These are phyloP conservation scores for Logfia minima DNA, from an alignment of 129 eudicot genomes.

Conservation along the genomic window DNA sequence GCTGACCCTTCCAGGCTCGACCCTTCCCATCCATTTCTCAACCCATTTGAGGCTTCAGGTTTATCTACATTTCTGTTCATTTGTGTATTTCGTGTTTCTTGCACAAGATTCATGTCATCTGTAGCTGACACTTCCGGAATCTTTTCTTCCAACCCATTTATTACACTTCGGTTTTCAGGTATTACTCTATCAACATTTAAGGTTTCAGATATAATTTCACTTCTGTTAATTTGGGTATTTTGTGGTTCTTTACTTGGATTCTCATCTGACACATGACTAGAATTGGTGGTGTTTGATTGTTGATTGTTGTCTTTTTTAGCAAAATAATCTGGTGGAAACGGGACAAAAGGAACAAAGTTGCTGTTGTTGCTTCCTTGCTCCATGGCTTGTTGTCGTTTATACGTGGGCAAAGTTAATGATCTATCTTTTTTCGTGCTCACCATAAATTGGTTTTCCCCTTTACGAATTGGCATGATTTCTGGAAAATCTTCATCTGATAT, in stretches of 20 bases:
- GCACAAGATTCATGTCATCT: constrained; percentile 15
- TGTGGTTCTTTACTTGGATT: constrained; percentile 4
- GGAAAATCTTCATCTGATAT: constrained; percentile 71
- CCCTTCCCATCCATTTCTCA: constrained; percentile 48
- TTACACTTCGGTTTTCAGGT: background rate
- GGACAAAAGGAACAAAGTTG: constrained; percentile 85
- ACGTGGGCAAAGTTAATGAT: constrained; percentile 56
- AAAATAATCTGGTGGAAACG: constrained; percentile 89
- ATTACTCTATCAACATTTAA: background rate
- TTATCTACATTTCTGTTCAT: constrained; percentile 9
- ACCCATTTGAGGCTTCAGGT: constrained; percentile 6
- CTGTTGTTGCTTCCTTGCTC: constrained; percentile 48
- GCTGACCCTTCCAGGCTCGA: constrained; percentile 92
- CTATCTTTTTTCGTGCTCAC: constrained; percentile 79
- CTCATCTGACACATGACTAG: constrained; percentile 10
- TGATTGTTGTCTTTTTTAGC: constrained; percentile 48
- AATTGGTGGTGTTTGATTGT: constrained; percentile 10
- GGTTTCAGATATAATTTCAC: background rate
- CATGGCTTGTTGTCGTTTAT: constrained; percentile 43
- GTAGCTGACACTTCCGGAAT: background rate
- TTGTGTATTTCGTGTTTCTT: constrained; percentile 18
- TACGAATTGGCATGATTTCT: constrained; percentile 81
- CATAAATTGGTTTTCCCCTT: constrained; percentile 76
- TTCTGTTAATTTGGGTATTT: background rate
- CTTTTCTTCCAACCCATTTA: background rate